Conservation (phyloP, 2,329 filamentous ascomycete genomes). For the Ophiocordyceps sinensis region DNA sequence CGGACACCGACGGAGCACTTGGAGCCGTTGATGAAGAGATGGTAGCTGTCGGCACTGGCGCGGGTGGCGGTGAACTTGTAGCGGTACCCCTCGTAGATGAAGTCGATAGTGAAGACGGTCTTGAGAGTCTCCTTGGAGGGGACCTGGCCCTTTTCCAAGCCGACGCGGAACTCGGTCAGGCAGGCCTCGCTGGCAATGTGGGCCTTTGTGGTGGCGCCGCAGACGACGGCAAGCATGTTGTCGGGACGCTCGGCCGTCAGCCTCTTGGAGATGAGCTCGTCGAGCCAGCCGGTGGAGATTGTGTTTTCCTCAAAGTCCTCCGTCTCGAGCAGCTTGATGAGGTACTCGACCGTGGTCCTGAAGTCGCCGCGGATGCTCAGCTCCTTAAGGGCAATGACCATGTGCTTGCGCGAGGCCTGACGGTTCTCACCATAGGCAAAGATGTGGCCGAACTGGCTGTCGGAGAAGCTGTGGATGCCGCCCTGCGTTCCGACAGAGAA, state of each 20-base stretch:
- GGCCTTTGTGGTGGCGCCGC: conserved; percentile 87
- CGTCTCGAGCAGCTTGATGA: conserved; percentile 97
- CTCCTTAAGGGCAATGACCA: conserved; percentile 97
- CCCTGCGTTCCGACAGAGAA: conserved; percentile 96
- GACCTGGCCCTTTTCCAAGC: conserved; percentile 93
- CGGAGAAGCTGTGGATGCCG: conserved; percentile 98
- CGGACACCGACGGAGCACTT: conserved; percentile 90
- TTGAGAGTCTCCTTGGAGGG: conserved; percentile 93
- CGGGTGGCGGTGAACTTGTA: conserved; percentile 98
- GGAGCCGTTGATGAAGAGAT: conserved; percentile 96
- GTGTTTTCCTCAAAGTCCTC: conserved; percentile 98
- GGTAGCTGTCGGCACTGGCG: conserved; percentile 86
- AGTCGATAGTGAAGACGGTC: conserved; percentile 94
- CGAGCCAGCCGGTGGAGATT: conserved; percentile 96
- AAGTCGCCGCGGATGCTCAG: conserved; percentile 99
- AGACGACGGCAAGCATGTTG: conserved; percentile 83
- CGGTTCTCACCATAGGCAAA: conserved; percentile 98
- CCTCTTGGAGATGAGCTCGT: conserved; percentile 96
- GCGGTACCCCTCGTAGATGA: conserved; percentile 91
- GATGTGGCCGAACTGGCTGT: conserved; percentile 98
- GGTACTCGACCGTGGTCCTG: conserved; percentile 93
- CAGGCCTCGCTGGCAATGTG: conserved; percentile 87
- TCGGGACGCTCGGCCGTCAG: conserved; percentile 93
- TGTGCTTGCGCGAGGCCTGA: conserved; percentile 91
- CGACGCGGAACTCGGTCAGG: conserved; percentile 72